Conservation (phyloP, 352 stramenopile species). For the Phytopythium ostracodes region DNA sequence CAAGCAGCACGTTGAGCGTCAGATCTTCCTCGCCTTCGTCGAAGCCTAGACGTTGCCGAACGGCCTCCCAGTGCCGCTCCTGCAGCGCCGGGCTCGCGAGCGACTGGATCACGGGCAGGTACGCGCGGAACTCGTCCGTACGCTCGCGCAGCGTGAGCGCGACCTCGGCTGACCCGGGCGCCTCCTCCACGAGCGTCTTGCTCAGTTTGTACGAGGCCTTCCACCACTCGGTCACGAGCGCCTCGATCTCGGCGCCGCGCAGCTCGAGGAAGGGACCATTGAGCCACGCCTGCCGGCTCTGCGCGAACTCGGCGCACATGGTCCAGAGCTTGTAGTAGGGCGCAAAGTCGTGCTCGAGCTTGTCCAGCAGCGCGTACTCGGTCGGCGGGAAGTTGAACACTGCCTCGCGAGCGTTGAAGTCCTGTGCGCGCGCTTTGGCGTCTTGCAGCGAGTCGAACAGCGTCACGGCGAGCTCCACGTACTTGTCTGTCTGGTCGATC, state of each 20-base stretch:
- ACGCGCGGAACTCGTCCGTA: constrained; percentile 90
- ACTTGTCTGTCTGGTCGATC: constrained; percentile 86
- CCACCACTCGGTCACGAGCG: constrained; percentile 91
- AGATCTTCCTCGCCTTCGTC: constrained; percentile 82
- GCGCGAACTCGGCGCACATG: constrained; percentile 93
- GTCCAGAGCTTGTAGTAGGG: constrained; percentile 95
- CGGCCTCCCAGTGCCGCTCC: constrained; percentile 89
- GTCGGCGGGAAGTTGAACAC: constrained; percentile 93
- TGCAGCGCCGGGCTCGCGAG: constrained; percentile 90
- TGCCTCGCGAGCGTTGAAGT: constrained; percentile 92
- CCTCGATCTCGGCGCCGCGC: constrained; percentile 86
- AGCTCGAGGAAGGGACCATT: constrained; percentile 91
- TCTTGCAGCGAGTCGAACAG: constrained; percentile 90
- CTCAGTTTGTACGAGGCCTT: constrained; percentile 91
- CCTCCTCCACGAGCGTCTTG: constrained; percentile 87
- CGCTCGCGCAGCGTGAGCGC: constrained; percentile 86
- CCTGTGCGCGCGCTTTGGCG: constrained; percentile 84
- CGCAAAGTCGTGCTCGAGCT: constrained; percentile 83
- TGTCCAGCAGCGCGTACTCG: constrained; percentile 85
- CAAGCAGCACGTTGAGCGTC: constrained; percentile 76
- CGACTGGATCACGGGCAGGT: constrained; percentile 91
- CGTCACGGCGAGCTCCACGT: constrained; percentile 83
- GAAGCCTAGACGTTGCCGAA: constrained; percentile 89
- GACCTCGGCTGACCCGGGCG: constrained; percentile 84
- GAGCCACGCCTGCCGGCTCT: constrained; percentile 89